Percentiles rank a stretch among this genome's conserved stretches.
phyloP scores from a whole-genome alignment of 2,329 filamentous ascomycete species.

The Pseudogymnoascus sp. region DNA sequence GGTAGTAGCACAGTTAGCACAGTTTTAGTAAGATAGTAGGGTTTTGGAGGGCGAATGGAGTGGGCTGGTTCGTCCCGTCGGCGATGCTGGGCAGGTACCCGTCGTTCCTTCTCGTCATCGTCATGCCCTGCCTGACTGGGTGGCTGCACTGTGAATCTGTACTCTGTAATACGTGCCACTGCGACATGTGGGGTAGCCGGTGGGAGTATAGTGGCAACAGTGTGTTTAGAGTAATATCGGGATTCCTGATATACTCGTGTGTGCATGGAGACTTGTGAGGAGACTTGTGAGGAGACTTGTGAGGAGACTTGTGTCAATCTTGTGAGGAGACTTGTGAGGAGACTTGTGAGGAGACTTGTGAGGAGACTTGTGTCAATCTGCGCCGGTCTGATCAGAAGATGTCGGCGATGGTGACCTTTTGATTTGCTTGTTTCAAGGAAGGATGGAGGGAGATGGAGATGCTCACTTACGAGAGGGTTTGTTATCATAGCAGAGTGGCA shows the following conservation, averaged over 20 bases:
- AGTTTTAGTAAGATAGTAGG: background rate
- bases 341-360: too few species aligned
- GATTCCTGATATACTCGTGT: background rate
- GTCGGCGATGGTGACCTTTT: background rate
- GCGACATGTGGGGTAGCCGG: background rate
- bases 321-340: background rate
- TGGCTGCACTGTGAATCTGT: background rate
- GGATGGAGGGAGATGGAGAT: background rate
- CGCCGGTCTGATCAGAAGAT: background rate
- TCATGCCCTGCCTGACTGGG: too few species aligned
- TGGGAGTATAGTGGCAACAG: background rate
- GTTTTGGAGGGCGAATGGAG: background rate
- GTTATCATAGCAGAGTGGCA: background rate
- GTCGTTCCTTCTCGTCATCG: background rate
- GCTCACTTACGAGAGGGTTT: background rate
- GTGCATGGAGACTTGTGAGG: background rate
- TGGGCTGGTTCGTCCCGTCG: background rate
- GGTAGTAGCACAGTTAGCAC: too few species aligned
- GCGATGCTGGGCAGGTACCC: background rate
- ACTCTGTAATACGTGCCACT: background rate
- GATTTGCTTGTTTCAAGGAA: background rate
- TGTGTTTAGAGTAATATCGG: background rate
- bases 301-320: background rate
- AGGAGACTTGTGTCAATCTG: background rate
- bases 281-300: too few species aligned